phyloP scores from a whole-genome alignment of 2,329 filamentous ascomycete genomes.

The Monosporascus sp. region DNA sequence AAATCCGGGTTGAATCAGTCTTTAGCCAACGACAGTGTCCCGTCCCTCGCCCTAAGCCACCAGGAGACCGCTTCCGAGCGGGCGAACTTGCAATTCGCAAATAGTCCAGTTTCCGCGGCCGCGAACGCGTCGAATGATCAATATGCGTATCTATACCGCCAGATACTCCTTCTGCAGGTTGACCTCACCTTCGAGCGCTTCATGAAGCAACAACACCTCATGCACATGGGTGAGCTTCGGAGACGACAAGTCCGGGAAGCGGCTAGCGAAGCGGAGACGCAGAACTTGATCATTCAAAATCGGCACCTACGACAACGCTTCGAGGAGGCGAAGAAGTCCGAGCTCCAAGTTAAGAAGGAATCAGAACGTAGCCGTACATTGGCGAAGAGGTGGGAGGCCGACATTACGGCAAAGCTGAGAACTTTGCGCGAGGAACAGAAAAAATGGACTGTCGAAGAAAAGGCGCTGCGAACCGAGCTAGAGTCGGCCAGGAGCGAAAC shows the following conservation, averaged over 20 bases:
- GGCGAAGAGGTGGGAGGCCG: constrained; percentile 72
- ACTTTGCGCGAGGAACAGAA: constrained; percentile 65
- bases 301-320: constrained; percentile 67
- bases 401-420: constrained; percentile 62
- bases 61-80: constrained; percentile 42
- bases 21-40: constrained; percentile 52
- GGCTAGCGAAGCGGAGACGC: constrained; percentile 74
- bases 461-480: constrained; percentile 53
- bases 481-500: constrained; percentile 53
- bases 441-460: constrained; percentile 54
- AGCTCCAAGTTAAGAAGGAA: constrained; percentile 66
- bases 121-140: constrained; percentile 15
- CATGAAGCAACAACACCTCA: constrained; percentile 76
- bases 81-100: constrained; percentile 20
- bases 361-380: constrained; percentile 66
- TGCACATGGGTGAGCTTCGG: constrained; percentile 74
- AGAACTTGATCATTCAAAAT: constrained; percentile 74
- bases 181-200: constrained; percentile 81
- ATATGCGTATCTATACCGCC: constrained; percentile 57
- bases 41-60: constrained; percentile 47
- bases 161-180: constrained; percentile 71
- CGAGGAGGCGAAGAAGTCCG: constrained; percentile 66
- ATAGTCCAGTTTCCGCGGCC: constrained; percentile 21
- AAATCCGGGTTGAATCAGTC: constrained; percentile 52
- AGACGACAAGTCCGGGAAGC: constrained; percentile 71